These are phyloP conservation scores for Passiflora organensis DNA, from an alignment of 345 rosid genomes.

Conservation along the genomic window DNA sequence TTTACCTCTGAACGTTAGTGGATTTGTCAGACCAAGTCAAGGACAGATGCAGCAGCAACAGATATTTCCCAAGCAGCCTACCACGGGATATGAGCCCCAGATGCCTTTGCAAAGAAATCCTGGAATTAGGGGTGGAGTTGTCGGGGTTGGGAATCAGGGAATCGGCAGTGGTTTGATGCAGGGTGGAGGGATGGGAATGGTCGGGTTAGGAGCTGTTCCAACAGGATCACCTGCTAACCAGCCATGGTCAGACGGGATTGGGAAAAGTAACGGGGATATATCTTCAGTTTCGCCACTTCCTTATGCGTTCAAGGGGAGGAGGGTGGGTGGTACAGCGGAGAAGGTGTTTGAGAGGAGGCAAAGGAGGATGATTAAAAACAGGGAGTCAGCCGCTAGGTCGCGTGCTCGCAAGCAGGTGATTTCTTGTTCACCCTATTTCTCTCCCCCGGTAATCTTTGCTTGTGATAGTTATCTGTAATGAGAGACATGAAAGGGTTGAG, in stretches of 20 bases:
- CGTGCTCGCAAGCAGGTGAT: constrained; percentile 12
- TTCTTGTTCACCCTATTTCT: constrained; percentile 7
- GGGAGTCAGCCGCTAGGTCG: constrained; percentile 21
- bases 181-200: constrained; percentile 57
- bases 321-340: constrained; percentile 5
- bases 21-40: constrained; percentile 50
- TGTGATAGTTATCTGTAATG: constrained; percentile 34
- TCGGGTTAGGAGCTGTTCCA: constrained; percentile 49
- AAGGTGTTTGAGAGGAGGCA: constrained; percentile 20
- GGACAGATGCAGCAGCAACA: constrained; percentile 37
- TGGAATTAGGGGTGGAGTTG: constrained; percentile 55
- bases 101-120: constrained; percentile 43
- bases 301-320: too few species aligned
- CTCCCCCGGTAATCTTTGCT: constrained; percentile 5
- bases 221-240: constrained; percentile 67
- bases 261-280: constrained; percentile 24
- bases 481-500: constrained; percentile 34
- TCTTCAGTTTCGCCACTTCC: constrained; percentile 66
- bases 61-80: constrained; percentile 56
- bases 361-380: constrained; percentile 23
- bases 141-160: constrained; percentile 48
- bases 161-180: constrained; percentile 43
- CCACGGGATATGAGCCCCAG: constrained; percentile 43
- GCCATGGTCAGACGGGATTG: constrained; percentile 46
- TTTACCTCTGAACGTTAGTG: constrained; percentile 55